Percentiles rank a stretch among this genome's conserved stretches.
phyloP scores from a whole-genome alignment of 108 stramenopile genomes.

The Fragilaria crotonensis region DNA sequence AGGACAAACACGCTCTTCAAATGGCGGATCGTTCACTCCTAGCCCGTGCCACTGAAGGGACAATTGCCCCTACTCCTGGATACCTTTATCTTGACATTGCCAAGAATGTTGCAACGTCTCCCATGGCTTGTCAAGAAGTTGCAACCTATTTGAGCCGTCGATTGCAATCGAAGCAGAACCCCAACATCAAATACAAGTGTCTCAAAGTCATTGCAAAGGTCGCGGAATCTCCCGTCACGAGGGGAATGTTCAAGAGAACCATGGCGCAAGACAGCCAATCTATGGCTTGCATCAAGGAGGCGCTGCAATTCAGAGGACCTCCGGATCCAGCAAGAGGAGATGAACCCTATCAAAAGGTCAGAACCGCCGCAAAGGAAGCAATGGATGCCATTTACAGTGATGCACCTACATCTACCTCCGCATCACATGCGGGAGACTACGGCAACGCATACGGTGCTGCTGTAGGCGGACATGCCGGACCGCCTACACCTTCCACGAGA shows the following conservation, averaged over 20 bases:
- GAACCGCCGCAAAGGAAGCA: slow-evolving; percentile 92
- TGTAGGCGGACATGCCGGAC: slow-evolving; percentile 20
- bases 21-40: slow-evolving; percentile 55
- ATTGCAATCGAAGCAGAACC: slow-evolving; percentile 71
- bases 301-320: slow-evolving; percentile 77
- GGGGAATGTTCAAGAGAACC: slow-evolving; percentile 87
- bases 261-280: slow-evolving; percentile 62
- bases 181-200: slow-evolving; percentile 88
- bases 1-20: no score
- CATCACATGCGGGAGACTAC: slow-evolving; percentile 11
- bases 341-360: slow-evolving; percentile 80
- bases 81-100: slow-evolving; percentile 97
- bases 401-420: slow-evolving; percentile 21
- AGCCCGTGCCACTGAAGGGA: slow-evolving; percentile 77
- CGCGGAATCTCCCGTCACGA: slow-evolving; percentile 29
- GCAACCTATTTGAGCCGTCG: slow-evolving; percentile 62
- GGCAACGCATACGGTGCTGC: slow-evolving; percentile 18
- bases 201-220: slow-evolving; percentile 76
- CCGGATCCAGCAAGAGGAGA: slow-evolving; percentile 95
- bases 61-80: slow-evolving; percentile 92
- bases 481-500: slow-evolving; percentile 14
- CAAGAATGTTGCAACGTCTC: slow-evolving; percentile 75
- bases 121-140: slow-evolving; percentile 68
- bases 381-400: slow-evolving; percentile 90
- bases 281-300: slow-evolving; percentile 80